These are phyloP conservation scores for Xylariales sp. DNA, from an alignment of 2,329 filamentous ascomycete species.

Conservation along the genomic window DNA sequence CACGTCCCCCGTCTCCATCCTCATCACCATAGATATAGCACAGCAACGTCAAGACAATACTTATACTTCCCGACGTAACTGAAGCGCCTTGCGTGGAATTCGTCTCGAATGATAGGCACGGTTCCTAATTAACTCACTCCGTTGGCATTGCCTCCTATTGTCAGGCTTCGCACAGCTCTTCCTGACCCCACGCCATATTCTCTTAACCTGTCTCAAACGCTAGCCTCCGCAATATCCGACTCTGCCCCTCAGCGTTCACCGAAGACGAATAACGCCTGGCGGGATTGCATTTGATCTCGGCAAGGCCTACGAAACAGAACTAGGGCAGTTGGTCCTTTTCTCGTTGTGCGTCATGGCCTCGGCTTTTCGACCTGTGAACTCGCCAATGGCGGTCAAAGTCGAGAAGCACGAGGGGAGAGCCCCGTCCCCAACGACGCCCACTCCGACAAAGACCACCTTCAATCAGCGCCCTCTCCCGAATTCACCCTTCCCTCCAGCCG, in stretches of 20 bases:
- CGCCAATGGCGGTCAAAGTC: conserved; percentile 49
- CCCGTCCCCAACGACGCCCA: conserved; percentile 56
- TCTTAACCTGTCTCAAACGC: conserved; percentile 36
- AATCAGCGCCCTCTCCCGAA: conserved; percentile 66
- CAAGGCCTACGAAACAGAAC: conserved; percentile 1
- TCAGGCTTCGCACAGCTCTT: conserved; percentile 15
- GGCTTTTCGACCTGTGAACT: conserved; percentile 62
- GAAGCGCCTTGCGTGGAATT: conserved; percentile 34
- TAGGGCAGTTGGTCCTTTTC: neutral
- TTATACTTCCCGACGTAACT: conserved; percentile 25
- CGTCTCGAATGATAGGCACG: conserved; percentile 46
- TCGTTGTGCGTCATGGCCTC: conserved; percentile 56
- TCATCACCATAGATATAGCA: conserved; percentile 25
- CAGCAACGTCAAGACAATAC: conserved; percentile 17
- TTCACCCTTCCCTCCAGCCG: conserved; percentile 63
- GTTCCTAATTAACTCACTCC: conserved; percentile 32
- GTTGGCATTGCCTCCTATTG: conserved; percentile 30
- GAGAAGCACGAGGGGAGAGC: conserved; percentile 46
- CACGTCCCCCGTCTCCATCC: conserved; percentile 39
- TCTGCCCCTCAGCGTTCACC: conserved; percentile 13
- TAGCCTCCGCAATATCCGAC: conserved; percentile 36
- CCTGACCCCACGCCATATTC: conserved; percentile 30
- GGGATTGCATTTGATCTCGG: conserved; percentile 14
- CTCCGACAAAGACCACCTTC: conserved; percentile 72
- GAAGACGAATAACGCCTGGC: neutral